Evolutionary conservation across 2,329 filamentous ascomycete species (phyloP), one percentile per base, ranked within the genome.

Genomic region (Teratosphaeria destructans): DNA sequence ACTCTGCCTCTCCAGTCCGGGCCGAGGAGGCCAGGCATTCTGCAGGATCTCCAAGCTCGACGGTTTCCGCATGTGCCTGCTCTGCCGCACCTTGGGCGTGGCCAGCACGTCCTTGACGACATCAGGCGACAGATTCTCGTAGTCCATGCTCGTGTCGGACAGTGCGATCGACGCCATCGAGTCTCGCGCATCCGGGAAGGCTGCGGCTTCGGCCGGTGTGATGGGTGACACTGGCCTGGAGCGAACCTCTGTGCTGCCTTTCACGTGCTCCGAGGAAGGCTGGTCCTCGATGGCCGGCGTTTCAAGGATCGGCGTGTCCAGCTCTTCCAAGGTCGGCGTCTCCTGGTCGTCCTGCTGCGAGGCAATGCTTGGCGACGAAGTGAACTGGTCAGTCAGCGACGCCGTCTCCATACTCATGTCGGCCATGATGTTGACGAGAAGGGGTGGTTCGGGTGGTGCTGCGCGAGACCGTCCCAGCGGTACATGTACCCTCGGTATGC

Each of bases 21-120:
- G 61, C 32, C 55, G 47, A n/a, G 55, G 53, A 26, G 43, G 60
- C 64, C 67, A 70, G 23, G 62, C 65, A 59, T 70, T 70, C 58
- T 69, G 65, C 55, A 72, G 55, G 27, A 71, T 71, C 59, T 72
- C 70, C 26, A 72, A 60, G 57, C 67, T 70, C 60, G 66, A 70
- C 5, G 68, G 66, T 54, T 69, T 70, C 5, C 70, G 62, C 35
- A 66, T 59, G 59, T 72, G 69, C 37, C 64, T 57, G 27, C 59
- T 65, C 55, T 64, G 62, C 27, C 59, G 64, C 26, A 67, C 68
- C 12, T 66, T 61, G 39, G 70, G 70, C 16, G 70, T 71, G 16
- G 68, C 66, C 55, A 71, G 62, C 19, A 66, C 67, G 54, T 71
- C 68, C 47, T 68, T 65, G 14, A 70, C 65, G 52, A 67, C 63